Conservation (phyloP, 2,329 filamentous ascomycete genomes). For the Dactylellina sp. region DNA sequence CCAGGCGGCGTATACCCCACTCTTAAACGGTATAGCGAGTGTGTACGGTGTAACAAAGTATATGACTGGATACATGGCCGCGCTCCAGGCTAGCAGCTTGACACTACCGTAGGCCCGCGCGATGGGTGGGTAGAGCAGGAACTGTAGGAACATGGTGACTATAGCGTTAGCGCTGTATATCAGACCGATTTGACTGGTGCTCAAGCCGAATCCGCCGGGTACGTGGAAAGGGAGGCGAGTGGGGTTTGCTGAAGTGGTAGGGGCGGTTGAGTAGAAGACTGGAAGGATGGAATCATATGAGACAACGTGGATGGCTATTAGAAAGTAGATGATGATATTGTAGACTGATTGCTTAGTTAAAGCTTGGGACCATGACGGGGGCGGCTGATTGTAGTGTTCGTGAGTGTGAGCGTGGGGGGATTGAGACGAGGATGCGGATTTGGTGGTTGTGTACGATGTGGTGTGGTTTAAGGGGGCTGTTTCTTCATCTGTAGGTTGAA, state of each 20-base stretch:
- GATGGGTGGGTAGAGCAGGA: slow-evolving; percentile 82
- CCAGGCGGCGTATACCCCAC: slow-evolving; percentile 69
- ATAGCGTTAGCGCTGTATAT: slow-evolving; percentile 88
- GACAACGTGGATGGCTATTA: slow-evolving; percentile 83
- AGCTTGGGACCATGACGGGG: slow-evolving; percentile 71
- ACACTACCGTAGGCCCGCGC: slow-evolving; percentile 80
- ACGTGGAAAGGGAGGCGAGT: slow-evolving; percentile 69
- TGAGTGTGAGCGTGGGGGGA: no score
- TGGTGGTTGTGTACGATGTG: slow-evolving; percentile 11
- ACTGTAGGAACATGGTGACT: slow-evolving; percentile 83
- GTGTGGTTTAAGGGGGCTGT: slow-evolving; percentile 61
- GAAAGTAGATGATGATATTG: slow-evolving; percentile 80
- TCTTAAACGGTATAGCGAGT: slow-evolving; percentile 69
- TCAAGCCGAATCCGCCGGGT: slow-evolving; percentile 82
- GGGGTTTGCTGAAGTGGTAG: slow-evolving; percentile 68
- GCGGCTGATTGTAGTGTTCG: slow-evolving; percentile 61
- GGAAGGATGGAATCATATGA: slow-evolving; percentile 89
- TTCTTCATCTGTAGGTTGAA: slow-evolving; percentile 61
- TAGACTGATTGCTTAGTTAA: slow-evolving; percentile 79
- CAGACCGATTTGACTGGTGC: slow-evolving; percentile 80
- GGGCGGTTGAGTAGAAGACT: slow-evolving; percentile 85
- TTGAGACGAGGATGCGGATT: slow-evolving; percentile 5
- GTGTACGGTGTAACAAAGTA: slow-evolving; percentile 86
- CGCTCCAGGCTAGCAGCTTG: slow-evolving; percentile 76
- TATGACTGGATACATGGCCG: slow-evolving; percentile 76